These are phyloP conservation scores for Gremmenia infestans DNA, from an alignment of 2,329 filamentous ascomycete genomes.

Conservation along the genomic window DNA sequence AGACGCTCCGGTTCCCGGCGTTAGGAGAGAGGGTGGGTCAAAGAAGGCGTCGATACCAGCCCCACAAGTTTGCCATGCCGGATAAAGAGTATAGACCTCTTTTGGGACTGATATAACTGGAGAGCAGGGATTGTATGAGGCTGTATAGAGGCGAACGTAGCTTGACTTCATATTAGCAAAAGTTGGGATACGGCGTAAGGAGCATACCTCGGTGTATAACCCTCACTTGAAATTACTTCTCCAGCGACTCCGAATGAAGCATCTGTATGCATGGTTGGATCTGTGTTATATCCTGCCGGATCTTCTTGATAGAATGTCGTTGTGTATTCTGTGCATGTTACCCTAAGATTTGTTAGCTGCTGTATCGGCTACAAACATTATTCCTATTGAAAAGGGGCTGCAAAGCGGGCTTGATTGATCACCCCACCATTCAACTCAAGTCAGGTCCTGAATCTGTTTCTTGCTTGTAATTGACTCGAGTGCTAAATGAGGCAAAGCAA, in stretches of 20 bases:
- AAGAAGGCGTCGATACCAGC: not conserved
- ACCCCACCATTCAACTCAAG: not conserved
- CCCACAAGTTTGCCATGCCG: not conserved
- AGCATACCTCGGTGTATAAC: not conserved
- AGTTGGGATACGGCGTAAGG: not conserved
- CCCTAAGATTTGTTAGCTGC: not conserved
- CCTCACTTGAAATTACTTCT: not conserved
- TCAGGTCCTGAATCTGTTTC: too few relatives aligned
- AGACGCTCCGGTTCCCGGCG: not conserved
- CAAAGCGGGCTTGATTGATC: not conserved
- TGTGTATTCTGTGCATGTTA: not conserved
- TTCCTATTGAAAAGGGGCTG: not conserved
- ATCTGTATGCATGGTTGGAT: too few relatives aligned
- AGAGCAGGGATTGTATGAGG: conserved; percentile 2
- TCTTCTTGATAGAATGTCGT: not conserved
- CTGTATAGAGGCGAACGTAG: not conserved
- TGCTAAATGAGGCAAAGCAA: not conserved
- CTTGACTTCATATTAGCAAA: not conserved
- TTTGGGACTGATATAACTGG: not conserved
- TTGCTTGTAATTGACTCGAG: not conserved
- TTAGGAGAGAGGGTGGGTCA: not conserved
- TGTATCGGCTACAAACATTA: not conserved
- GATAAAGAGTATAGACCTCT: not conserved
- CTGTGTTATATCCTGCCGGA: too few relatives aligned
- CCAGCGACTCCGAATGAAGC: too few relatives aligned